Evolutionary conservation across 306 rosid species (phyloP).

Genomic region (Sicyos baderoa): DNA sequence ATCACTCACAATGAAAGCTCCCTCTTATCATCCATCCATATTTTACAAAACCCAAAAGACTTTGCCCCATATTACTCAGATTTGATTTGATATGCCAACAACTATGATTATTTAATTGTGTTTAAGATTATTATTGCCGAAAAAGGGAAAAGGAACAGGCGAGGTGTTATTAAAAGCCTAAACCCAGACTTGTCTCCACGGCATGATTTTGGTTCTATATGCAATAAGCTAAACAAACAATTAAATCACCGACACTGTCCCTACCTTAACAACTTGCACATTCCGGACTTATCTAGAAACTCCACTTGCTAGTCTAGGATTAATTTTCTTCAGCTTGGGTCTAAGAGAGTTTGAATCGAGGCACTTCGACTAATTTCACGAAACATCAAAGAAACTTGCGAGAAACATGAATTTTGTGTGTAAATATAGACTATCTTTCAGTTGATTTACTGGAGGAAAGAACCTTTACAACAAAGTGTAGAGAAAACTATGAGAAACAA

Average conservation of each 20-base stretch:
- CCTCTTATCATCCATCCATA: background rate
- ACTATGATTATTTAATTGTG: conserved; percentile 15
- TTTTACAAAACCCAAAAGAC: background rate
- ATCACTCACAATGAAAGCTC: conserved; percentile 1
- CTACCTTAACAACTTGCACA: background rate
- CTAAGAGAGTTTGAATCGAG: too few species aligned
- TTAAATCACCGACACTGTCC: conserved; percentile 14
- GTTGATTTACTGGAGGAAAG: conserved; percentile 1
- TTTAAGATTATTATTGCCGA: conserved; percentile 4
- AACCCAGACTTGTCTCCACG: conserved; percentile 10
- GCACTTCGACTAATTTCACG: too few species aligned
- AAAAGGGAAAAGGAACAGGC: conserved; percentile 17
- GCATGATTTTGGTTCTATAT: background rate
- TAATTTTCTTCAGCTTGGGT: conserved; percentile 5
- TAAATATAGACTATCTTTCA: background rate
- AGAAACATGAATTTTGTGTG: background rate
- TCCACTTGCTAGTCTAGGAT: background rate
- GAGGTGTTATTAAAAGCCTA: conserved; percentile 11
- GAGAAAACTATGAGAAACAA: background rate
- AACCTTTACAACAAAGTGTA: conserved; percentile 11
- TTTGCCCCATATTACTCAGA: background rate
- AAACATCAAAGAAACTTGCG: too few species aligned
- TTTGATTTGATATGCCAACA: conserved; percentile 24
- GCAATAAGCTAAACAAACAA: conserved; percentile 4
- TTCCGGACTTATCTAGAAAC: background rate